A percentile compares a stretch with the other conserved stretches of the same genome.
Evolutionary conservation across 768 basidiomycete genomes (phyloP).

Genomic region (Ramaria rubella): DNA sequence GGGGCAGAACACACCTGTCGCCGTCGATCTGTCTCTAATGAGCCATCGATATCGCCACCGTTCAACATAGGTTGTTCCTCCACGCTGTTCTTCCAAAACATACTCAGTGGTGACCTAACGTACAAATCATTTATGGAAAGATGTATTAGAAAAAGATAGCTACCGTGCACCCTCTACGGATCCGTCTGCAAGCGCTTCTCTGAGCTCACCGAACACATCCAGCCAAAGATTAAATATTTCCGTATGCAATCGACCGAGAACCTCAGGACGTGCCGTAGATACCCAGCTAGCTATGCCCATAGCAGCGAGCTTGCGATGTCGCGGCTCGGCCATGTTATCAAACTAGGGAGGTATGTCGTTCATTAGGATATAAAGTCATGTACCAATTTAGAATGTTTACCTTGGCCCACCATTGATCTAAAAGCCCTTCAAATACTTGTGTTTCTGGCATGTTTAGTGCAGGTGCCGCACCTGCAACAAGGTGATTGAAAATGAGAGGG

Average conservation of each 20-base stretch:
- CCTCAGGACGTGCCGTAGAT: constrained; percentile 65
- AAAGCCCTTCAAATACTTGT: constrained; percentile 53
- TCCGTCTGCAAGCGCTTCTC: constrained; percentile 48
- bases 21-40: constrained; percentile 70
- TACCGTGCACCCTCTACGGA: constrained; percentile 10
- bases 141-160: constrained; percentile 21
- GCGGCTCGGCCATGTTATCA: constrained; percentile 84
- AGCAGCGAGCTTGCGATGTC: constrained; percentile 75
- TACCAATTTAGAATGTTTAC: constrained; percentile 37
- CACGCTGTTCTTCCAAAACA: constrained; percentile 66
- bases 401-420: constrained; percentile 81
- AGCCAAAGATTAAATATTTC: constrained; percentile 86
- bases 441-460: constrained; percentile 41
- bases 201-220: constrained; percentile 82
- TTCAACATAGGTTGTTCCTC: constrained; percentile 43
- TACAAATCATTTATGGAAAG: constrained; percentile 9
- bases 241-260: constrained; percentile 60
- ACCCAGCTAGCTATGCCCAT: constrained; percentile 76
- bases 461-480: constrained; percentile 58
- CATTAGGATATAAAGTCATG: neutral
- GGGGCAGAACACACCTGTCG: constrained; percentile 45
- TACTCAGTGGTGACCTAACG: constrained; percentile 39
- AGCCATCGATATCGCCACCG: constrained; percentile 60
- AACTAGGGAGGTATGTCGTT: constrained; percentile 45
- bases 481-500: constrained; percentile 57